Conservation (phyloP, 768 basidiomycete genomes). For the Trametes meyenii region DNA sequence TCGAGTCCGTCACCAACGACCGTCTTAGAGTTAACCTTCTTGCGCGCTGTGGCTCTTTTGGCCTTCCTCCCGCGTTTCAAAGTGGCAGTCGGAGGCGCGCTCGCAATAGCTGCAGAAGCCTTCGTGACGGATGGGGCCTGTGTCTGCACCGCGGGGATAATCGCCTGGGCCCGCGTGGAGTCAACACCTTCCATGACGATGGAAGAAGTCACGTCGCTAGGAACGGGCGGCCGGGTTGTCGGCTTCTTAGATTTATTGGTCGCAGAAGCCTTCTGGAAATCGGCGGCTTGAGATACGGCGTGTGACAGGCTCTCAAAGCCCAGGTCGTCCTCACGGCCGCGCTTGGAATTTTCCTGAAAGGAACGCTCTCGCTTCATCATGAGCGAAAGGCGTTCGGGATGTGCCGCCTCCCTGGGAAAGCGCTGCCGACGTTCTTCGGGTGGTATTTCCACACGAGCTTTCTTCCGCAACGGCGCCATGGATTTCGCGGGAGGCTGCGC, state of each 20-base stretch:
- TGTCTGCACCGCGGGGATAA: too few species aligned
- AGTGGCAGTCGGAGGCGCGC: neutral
- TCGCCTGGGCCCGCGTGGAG: too few species aligned
- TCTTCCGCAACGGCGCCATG: neutral
- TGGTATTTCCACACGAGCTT: neutral
- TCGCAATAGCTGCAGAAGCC: too few species aligned
- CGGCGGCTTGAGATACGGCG: neutral
- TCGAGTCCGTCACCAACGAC: neutral
- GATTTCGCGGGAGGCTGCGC: neutral
- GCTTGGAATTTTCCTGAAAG: neutral
- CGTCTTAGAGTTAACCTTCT: neutral
- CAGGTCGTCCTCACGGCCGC: neutral
- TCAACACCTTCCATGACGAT: neutral
- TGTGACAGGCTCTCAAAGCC: neutral
- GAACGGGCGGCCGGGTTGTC: neutral
- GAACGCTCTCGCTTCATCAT: constrained; percentile 2
- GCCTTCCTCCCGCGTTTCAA: neutral
- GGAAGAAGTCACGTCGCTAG: neutral
- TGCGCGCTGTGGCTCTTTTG: neutral
- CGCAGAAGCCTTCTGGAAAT: neutral
- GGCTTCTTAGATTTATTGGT: constrained; percentile 4
- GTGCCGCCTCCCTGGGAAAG: neutral
- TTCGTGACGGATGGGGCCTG: too few species aligned
- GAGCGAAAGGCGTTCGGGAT: neutral
- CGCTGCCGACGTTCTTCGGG: neutral